A percentile compares a stretch with the other conserved stretches of the same genome.
Conservation (phyloP, 441 rosid genomes). For the Erysimum cheiri region DNA sequence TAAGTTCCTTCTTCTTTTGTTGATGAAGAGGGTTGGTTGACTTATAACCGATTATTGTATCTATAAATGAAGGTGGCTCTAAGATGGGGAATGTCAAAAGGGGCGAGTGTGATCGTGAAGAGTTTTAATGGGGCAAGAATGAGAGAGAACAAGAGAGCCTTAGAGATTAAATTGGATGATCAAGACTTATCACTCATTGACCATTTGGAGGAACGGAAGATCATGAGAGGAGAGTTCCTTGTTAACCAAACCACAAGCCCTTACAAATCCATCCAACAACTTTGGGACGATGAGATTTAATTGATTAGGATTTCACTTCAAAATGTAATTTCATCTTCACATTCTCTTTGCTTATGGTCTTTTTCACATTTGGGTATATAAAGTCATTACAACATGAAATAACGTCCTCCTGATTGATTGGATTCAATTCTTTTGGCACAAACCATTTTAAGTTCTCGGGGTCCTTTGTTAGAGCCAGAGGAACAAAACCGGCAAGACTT, state of each 20-base stretch:
- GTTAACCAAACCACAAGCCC: conserved; percentile 80
- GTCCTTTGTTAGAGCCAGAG: not conserved
- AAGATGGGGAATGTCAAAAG: conserved; percentile 82
- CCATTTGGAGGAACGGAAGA: conserved; percentile 65
- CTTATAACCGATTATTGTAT: not conserved
- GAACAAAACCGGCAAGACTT: conserved; percentile 15
- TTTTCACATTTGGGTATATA: conserved; percentile 30
- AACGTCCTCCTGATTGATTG: not conserved
- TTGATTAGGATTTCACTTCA: conserved; percentile 13
- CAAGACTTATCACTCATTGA: conserved; percentile 64
- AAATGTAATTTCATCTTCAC: conserved; percentile 35
- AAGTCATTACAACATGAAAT: conserved; percentile 30
- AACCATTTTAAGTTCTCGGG: not conserved
- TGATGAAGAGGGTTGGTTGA: not conserved
- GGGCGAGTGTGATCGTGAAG: conserved; percentile 76
- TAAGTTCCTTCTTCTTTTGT: not conserved
- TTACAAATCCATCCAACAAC: conserved; percentile 64
- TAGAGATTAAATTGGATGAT: conserved; percentile 57
- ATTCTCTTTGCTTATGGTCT: conserved; percentile 14
- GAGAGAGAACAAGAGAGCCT: conserved; percentile 68
- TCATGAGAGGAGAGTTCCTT: conserved; percentile 79
- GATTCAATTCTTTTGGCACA: not conserved
- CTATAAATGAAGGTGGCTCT: conserved; percentile 64
- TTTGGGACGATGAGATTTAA: conserved; percentile 83
- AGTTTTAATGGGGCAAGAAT: conserved; percentile 71